Percentiles rank a stretch among this genome's conserved stretches.
Conservation (phyloP, 208 protist species). For the Crithidia sp. region DNA sequence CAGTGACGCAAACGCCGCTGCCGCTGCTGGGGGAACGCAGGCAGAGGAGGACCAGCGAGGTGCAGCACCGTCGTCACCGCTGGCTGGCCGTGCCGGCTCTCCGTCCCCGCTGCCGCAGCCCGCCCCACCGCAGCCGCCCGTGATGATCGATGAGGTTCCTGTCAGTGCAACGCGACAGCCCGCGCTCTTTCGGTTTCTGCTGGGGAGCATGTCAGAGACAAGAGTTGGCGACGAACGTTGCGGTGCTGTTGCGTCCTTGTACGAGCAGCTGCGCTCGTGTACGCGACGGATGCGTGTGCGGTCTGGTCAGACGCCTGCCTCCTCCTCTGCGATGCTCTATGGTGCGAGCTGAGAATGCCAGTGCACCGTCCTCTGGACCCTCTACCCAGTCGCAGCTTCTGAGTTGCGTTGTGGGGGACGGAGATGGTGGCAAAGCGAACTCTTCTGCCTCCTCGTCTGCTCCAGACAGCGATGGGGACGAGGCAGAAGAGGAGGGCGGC, state of each 20-base stretch:
- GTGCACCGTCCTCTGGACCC: too few relatives aligned
- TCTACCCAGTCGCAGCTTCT: constrained; percentile 6
- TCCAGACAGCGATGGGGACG: background rate
- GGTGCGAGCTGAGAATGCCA: too few relatives aligned
- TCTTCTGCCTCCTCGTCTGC: background rate
- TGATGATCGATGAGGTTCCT: constrained; percentile 32
- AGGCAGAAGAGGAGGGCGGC: background rate
- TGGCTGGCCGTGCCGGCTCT: constrained; percentile 8
- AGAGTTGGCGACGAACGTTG: too few relatives aligned
- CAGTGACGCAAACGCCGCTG: background rate
- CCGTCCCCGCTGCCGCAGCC: constrained; percentile 19
- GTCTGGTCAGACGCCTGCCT: too few relatives aligned
- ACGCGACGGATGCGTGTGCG: background rate
- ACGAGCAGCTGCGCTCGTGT: background rate
- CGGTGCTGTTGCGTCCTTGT: background rate
- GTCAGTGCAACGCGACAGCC: constrained; percentile 37
- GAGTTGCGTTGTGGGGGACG: constrained; percentile 19
- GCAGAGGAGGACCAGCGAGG: constrained; percentile 14
- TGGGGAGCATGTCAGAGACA: background rate
- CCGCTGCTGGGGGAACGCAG: background rate
- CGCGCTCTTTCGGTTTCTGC: constrained; percentile 12
- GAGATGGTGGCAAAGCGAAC: background rate
- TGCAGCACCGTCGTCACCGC: constrained; percentile 3
- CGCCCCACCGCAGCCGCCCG: constrained; percentile 7
- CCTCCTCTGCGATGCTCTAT: too few relatives aligned